Evolutionary conservation across 164 flowering plant species (phyloP).

Genomic region (Liquidambar formosana): DNA sequence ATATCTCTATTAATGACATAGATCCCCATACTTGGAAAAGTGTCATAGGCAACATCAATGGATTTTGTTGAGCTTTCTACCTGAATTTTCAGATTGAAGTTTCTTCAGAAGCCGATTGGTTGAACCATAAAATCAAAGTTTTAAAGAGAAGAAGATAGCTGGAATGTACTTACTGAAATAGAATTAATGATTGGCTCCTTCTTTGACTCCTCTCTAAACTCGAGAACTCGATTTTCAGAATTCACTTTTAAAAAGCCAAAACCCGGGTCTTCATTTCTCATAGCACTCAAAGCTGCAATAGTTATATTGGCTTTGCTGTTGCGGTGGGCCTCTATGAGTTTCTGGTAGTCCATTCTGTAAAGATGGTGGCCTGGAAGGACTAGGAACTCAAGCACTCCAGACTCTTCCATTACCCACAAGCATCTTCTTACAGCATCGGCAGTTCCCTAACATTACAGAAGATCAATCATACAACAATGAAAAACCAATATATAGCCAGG

Average conservation of each 20-base stretch:
- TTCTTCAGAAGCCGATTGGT: not conserved
- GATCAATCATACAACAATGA: not conserved
- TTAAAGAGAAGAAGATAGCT: not conserved
- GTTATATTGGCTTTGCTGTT: conserved; percentile 62
- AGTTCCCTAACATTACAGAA: conserved; percentile 45
- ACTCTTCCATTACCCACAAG: conserved; percentile 75
- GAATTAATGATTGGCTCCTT: conserved; percentile 10
- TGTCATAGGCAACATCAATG: conserved; percentile 2
- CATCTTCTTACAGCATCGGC: conserved; percentile 90
- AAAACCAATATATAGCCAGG: not conserved
- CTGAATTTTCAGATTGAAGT: conserved; percentile 24
- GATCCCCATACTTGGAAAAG: conserved; percentile 63
- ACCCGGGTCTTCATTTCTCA: conserved; percentile 36
- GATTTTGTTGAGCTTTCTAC: conserved; percentile 19
- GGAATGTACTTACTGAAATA: conserved; percentile 28
- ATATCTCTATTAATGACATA: conserved; percentile 58
- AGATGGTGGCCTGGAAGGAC: conserved; percentile 90
- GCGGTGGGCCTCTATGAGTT: conserved; percentile 57
- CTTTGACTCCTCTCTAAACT: conserved; percentile 29
- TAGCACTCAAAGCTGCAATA: conserved; percentile 38
- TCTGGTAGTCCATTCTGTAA: conserved; percentile 81
- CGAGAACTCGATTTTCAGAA: conserved; percentile 37
- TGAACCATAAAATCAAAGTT: not conserved
- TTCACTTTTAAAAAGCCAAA: conserved; percentile 49
- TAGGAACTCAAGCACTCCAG: conserved; percentile 58